Percentiles rank a stretch among this genome's conserved stretches.
Evolutionary conservation across 352 stramenopile species (phyloP).

Genomic region (Phytopythium mirpurense): DNA sequence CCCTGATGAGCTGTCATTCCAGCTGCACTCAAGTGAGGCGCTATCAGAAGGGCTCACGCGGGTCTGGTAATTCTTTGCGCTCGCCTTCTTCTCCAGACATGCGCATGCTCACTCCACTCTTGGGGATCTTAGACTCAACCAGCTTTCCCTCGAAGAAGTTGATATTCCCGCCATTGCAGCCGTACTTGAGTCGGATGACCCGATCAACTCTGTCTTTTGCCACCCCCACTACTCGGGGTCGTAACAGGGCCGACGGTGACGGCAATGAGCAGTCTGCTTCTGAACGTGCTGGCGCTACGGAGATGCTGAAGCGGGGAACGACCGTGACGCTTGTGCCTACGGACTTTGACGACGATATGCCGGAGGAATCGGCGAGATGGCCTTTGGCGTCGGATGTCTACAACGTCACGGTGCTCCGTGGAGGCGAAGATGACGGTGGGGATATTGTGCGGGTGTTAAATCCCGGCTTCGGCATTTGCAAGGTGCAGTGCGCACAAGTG

Average conservation of each 20-base stretch:
- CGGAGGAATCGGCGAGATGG: neutral
- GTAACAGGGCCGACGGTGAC: neutral
- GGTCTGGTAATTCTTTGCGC: neutral
- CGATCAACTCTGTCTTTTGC: neutral
- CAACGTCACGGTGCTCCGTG: neutral
- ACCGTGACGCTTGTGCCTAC: neutral
- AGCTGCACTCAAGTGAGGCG: neutral
- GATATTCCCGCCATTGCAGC: neutral
- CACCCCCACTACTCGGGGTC: neutral
- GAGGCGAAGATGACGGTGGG: neutral
- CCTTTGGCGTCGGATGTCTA: neutral
- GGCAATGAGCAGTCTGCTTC: neutral
- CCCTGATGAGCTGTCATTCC: neutral
- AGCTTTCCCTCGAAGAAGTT: neutral
- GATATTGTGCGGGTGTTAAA: neutral
- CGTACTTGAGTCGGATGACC: neutral
- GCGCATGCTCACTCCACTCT: neutral
- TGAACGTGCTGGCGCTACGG: neutral
- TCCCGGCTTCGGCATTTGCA: constrained; percentile 1
- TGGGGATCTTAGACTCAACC: neutral
- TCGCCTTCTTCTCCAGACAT: constrained; percentile 4
- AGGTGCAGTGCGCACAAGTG: neutral
- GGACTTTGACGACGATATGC: neutral
- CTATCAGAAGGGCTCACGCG: neutral
- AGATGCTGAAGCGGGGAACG: neutral